A percentile compares a stretch with the other conserved stretches of the same genome.
Evolutionary conservation across 148 eudicot species (phyloP).

Genomic region (Amaranthus cruentus): DNA sequence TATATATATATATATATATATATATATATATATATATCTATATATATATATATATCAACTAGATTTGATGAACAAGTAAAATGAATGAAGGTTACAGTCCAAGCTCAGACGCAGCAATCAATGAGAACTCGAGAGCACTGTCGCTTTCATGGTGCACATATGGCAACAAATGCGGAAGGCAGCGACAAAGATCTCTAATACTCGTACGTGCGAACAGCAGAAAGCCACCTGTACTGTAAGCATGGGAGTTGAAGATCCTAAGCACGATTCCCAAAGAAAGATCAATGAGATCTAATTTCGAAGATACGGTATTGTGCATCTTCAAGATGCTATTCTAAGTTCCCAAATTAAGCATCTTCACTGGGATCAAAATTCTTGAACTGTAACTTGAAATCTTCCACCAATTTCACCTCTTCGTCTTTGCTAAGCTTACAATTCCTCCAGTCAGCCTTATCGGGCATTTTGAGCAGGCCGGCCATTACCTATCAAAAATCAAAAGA

Average conservation of each 20-base stretch:
- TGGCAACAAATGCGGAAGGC: too few species aligned
- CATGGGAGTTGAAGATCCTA: not conserved
- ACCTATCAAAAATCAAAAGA: constrained; percentile 38
- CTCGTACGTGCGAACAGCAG: too few species aligned
- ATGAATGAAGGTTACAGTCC: too few species aligned
- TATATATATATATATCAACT: too few species aligned
- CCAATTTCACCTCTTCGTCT: constrained; percentile 79
- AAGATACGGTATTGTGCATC: not conserved
- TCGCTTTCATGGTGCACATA: too few species aligned
- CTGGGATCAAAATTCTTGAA: constrained; percentile 44
- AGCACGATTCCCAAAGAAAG: not conserved
- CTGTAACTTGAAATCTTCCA: constrained; percentile 54
- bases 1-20: too few species aligned
- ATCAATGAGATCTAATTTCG: not conserved
- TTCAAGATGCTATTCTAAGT: not conserved
- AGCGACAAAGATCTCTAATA: too few species aligned
- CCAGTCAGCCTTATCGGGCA: constrained; percentile 95
- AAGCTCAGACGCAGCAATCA: too few species aligned
- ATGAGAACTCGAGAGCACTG: too few species aligned
- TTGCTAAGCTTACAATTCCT: constrained; percentile 80
- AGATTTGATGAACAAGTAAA: too few species aligned
- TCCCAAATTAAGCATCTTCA: constrained; percentile 14
- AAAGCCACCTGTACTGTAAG: too few species aligned
- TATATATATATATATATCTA: too few species aligned
- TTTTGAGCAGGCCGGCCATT: constrained; percentile 84